Percentiles rank a stretch among this genome's conserved stretches.
These are phyloP conservation scores for Ganoderma lucidum DNA, from an alignment of 1,284 basidiomycete genomes.

Conservation along the genomic window DNA sequence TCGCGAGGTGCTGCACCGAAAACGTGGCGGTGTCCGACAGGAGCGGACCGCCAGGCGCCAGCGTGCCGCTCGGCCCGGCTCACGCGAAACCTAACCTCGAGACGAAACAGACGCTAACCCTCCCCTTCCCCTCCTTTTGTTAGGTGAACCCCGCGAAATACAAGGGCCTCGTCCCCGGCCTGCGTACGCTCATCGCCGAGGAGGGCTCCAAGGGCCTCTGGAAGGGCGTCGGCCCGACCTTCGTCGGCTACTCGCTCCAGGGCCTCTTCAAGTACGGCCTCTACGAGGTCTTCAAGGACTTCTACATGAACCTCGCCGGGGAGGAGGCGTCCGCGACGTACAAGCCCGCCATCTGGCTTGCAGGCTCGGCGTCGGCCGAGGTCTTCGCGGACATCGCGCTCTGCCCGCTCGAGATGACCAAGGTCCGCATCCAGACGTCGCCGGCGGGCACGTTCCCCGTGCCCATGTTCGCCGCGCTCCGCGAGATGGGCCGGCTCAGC, in stretches of 20 bases:
- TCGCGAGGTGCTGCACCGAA: neutral
- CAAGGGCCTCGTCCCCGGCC: conserved; percentile 77
- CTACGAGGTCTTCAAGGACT: conserved; percentile 96
- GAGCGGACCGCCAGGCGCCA: neutral
- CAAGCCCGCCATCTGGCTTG: conserved; percentile 95
- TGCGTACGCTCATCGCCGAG: conserved; percentile 81
- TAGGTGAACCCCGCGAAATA: conserved; percentile 85
- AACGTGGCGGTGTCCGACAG: conserved; percentile 1
- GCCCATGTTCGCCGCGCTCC: conserved; percentile 72
- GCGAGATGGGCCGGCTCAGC: conserved; percentile 69
- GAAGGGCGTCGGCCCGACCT: conserved; percentile 93
- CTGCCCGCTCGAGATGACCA: conserved; percentile 86
- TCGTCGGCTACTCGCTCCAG: conserved; percentile 95
- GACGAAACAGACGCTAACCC: neutral
- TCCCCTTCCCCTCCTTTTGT: neutral
- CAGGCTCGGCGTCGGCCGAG: conserved; percentile 92
- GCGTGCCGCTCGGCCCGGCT: neutral
- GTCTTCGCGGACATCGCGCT: conserved; percentile 94
- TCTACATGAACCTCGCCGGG: conserved; percentile 86
- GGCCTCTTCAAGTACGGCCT: conserved; percentile 98
- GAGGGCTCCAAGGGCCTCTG: conserved; percentile 89
- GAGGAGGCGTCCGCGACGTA: conserved; percentile 86
- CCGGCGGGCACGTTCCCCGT: conserved; percentile 77
- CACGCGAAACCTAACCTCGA: too few species aligned
- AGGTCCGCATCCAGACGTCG: conserved; percentile 86